A percentile compares a stretch with the other conserved stretches of the same genome.
Evolutionary conservation across 768 basidiomycete species (phyloP).

Genomic region (Leucogyrophana mollusca): DNA sequence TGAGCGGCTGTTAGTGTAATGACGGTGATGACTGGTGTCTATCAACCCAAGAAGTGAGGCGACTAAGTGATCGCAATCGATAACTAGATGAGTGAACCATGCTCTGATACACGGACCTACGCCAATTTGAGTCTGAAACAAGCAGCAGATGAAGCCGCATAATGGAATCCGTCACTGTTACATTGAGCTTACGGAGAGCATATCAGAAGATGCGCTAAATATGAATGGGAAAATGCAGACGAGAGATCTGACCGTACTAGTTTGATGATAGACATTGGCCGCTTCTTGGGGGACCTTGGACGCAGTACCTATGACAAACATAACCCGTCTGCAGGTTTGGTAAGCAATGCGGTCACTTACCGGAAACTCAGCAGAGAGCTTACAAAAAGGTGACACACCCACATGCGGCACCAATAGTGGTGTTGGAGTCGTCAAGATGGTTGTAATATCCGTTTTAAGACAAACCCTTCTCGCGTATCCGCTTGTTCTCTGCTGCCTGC

Average conservation of each 20-base stretch:
- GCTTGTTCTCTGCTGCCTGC: too few relatives aligned
- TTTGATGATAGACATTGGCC: slow-evolving; percentile 58
- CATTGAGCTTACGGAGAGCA: too few relatives aligned
- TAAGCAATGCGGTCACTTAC: slow-evolving; percentile 49
- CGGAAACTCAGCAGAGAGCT: slow-evolving; percentile 54
- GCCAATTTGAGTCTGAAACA: slow-evolving; percentile 25
- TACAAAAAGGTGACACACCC: slow-evolving; percentile 1
- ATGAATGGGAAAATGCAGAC: too few relatives aligned
- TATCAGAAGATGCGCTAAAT: too few relatives aligned
- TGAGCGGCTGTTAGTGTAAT: slow-evolving; percentile 18
- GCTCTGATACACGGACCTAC: too few relatives aligned
- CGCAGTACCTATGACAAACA: slow-evolving; percentile 44
- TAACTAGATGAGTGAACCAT: background rate
- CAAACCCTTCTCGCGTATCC: too few relatives aligned
- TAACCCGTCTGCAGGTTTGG: slow-evolving; percentile 56
- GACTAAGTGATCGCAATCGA: slow-evolving; percentile 38
- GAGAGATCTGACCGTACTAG: slow-evolving; percentile 31
- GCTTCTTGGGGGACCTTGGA: slow-evolving; percentile 43
- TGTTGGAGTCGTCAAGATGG: slow-evolving; percentile 44
- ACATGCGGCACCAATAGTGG: slow-evolving; percentile 47
- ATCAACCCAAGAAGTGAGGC: slow-evolving; percentile 60
- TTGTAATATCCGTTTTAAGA: slow-evolving; percentile 45
- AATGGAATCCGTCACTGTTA: too few relatives aligned
- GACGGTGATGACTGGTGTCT: background rate
- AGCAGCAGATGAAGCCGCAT: too few relatives aligned